These are phyloP conservation scores for Adansonia rubrostipa DNA, from an alignment of 441 rosid genomes.

Conservation along the genomic window DNA sequence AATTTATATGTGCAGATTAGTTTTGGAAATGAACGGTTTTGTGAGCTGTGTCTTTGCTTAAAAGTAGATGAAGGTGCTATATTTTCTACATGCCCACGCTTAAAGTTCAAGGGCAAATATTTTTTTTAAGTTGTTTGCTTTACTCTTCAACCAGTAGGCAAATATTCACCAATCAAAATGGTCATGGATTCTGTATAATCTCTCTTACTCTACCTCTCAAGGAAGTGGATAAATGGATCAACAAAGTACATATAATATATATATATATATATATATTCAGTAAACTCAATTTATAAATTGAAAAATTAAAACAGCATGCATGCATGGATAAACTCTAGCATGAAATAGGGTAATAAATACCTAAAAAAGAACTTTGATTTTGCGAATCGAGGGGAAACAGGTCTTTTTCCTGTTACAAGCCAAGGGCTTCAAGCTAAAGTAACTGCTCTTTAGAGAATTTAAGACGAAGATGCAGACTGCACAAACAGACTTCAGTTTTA, in stretches of 20 bases:
- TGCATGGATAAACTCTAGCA: constrained; percentile 16
- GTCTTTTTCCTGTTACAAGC: constrained; percentile 38
- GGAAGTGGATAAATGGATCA: constrained; percentile 27
- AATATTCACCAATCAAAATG: constrained; percentile 43
- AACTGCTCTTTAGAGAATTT: constrained; percentile 31
- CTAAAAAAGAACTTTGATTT: constrained; percentile 36
- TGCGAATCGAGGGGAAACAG: constrained; percentile 41
- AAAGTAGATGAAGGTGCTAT: constrained; percentile 69
- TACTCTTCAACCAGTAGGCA: constrained; percentile 70
- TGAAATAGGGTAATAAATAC: constrained; percentile 23
- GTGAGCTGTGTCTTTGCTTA: constrained; percentile 79
- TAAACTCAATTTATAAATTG: constrained; percentile 17
- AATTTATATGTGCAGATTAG: constrained; percentile 60
- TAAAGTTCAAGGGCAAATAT: constrained; percentile 80
- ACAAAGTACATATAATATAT: not conserved
- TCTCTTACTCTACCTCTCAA: constrained; percentile 20
- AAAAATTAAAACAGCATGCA: constrained; percentile 21
- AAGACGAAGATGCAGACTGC: constrained; percentile 32
- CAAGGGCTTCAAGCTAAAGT: constrained; percentile 58
- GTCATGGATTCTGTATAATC: constrained; percentile 39
- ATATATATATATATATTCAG: not conserved
- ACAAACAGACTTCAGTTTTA: constrained; percentile 23
- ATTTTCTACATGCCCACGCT: constrained; percentile 68
- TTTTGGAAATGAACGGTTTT: constrained; percentile 48
- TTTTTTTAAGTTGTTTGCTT: constrained; percentile 68